phyloP scores from a whole-genome alignment of 768 basidiomycete genomes.

The Kwoniella pini region DNA sequence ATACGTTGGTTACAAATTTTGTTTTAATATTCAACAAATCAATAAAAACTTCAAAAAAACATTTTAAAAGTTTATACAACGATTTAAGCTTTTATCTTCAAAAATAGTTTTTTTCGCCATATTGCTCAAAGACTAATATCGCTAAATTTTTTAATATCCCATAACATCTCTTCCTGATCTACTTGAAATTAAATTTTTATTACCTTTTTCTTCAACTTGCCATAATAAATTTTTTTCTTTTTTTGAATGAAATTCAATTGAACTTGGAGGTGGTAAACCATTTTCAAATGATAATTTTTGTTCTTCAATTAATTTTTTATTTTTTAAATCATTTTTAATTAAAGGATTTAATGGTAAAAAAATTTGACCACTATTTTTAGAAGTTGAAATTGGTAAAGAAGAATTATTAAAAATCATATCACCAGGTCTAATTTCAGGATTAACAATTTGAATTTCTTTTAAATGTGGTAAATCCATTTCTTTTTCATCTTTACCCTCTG shows the following conservation, averaged over 20 bases:
- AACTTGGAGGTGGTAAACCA: slow-evolving; percentile 34
- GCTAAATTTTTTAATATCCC: slow-evolving; percentile 24
- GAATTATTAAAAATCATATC: slow-evolving; percentile 41
- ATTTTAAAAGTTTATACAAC: too few species aligned
- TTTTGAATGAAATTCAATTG: not conserved
- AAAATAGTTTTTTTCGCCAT: too few species aligned
- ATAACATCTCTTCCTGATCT: slow-evolving; percentile 28
- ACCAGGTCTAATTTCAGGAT: slow-evolving; percentile 34
- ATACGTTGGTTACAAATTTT: too few species aligned
- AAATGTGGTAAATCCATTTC: slow-evolving; percentile 32
- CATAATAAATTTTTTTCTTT: slow-evolving; percentile 6
- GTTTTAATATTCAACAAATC: too few species aligned
- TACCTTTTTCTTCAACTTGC: slow-evolving; percentile 22
- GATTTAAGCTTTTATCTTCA: too few species aligned
- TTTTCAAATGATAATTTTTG: slow-evolving; percentile 35
- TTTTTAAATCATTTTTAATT: not conserved
- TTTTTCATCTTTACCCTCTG: not conserved
- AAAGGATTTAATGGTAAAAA: slow-evolving; percentile 17
- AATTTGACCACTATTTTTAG: slow-evolving; percentile 6
- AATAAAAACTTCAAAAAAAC: too few species aligned
- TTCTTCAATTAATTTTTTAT: slow-evolving; percentile 2
- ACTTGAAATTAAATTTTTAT: slow-evolving; percentile 11
- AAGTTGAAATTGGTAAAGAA: slow-evolving; percentile 18
- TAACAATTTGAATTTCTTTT: not conserved
- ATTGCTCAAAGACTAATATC: too few species aligned